Conservation (phyloP, 202 grass and related monocot genomes). For the Musa balbisiana region DNA sequence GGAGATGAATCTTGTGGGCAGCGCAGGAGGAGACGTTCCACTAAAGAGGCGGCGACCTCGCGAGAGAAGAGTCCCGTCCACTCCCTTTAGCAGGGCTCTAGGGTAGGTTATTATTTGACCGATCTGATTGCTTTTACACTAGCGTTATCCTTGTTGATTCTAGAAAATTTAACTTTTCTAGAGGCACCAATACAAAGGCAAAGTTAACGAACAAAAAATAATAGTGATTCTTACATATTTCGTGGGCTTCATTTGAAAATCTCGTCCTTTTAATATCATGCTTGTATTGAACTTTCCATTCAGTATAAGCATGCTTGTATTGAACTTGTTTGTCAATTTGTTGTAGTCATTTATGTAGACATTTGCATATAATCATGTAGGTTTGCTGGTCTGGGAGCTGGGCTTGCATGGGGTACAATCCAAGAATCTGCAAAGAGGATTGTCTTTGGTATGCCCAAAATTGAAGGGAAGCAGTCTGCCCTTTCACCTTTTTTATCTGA, state of each 20-base stretch:
- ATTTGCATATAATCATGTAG: constrained; percentile 19
- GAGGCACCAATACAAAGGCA: no score
- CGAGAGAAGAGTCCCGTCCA: constrained; percentile 76
- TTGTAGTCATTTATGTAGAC: neutral
- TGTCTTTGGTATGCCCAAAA: constrained; percentile 49
- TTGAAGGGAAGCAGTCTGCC: constrained; percentile 47
- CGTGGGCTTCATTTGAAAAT: no score
- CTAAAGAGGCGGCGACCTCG: constrained; percentile 51
- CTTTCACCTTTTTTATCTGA: constrained; percentile 87
- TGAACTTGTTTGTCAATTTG: neutral
- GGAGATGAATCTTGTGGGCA: neutral
- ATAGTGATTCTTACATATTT: neutral
- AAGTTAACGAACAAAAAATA: neutral
- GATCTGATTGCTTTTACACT: neutral
- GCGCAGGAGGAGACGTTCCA: constrained; percentile 6
- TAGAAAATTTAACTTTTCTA: no score
- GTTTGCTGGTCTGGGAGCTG: constrained; percentile 86
- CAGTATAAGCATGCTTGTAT: neutral
- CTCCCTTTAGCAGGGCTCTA: constrained; percentile 77
- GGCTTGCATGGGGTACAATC: constrained; percentile 75
- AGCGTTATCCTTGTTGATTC: neutral
- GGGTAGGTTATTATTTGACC: constrained; percentile 37
- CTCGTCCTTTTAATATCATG: no score
- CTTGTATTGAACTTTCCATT: neutral
- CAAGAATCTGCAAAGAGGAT: constrained; percentile 72